phyloP scores from a whole-genome alignment of 2,329 filamentous ascomycete species.

The Cladosporium austrohemisphaericum region DNA sequence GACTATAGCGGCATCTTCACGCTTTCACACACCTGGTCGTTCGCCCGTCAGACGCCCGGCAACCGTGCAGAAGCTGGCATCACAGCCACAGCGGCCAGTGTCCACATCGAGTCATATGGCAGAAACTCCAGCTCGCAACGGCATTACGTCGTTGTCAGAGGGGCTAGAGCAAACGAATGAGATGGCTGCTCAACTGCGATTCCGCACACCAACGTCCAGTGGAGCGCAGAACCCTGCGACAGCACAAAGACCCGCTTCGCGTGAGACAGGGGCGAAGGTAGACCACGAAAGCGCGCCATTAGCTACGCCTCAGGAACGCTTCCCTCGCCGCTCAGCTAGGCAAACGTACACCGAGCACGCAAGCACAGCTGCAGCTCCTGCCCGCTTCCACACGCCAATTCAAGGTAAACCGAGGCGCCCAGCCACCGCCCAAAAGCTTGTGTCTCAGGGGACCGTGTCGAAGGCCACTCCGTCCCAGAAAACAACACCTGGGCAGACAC shows the following conservation, averaged over 20 bases:
- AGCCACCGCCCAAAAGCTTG: constrained; percentile 27
- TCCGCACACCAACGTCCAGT: not conserved
- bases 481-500: not conserved
- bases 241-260: not conserved
- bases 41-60: not conserved
- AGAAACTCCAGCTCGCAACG: not conserved
- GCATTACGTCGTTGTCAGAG: not conserved
- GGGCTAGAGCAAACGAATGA: not conserved
- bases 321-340: constrained; percentile 19
- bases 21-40: constrained; percentile 17
- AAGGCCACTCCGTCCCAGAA: not conserved
- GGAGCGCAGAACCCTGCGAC: not conserved
- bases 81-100: not conserved
- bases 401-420: constrained; percentile 24
- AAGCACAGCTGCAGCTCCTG: constrained; percentile 25
- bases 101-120: not conserved
- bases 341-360: constrained; percentile 23
- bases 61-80: not conserved
- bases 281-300: not conserved
- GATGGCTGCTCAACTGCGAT: not conserved
- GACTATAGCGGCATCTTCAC: constrained; percentile 15
- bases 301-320: constrained; percentile 19
- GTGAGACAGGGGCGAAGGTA: not conserved
- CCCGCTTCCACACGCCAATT: constrained; percentile 28
- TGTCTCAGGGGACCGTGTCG: constrained; percentile 14